Base-by-base conservation (phyloP, 2,329 filamentous ascomycete genomes). In the Penicillium sp. region DNA sequence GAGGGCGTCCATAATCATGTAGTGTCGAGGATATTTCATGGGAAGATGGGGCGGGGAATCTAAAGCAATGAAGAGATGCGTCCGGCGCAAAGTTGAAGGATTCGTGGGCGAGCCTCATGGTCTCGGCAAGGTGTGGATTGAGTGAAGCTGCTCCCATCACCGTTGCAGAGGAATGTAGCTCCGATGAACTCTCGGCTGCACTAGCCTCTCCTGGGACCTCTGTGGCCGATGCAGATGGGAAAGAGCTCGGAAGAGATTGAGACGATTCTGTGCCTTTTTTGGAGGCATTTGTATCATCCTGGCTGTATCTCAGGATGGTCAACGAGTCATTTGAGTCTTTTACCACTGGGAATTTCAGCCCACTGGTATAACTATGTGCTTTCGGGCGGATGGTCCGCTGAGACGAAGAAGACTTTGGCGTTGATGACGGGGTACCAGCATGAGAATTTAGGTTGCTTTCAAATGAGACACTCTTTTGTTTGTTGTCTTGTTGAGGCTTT, bases 301-400 rank as follows among this genome's bases (percentile, higher is more conserved):
- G 90, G 65, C 88, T 91, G 29, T 91, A 76, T 43, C 86, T 84
- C 43, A 85, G 62, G 27, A 81, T 77, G 0, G 87, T 89, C 55
- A 79, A 80, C 5, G 84, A 81, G 62, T 90, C 85, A 62, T 86
- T 81, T 1, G 87, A 83, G 62, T 93, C 85, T 72, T 96, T 95
- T 21, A 93, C 89, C 11, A 92, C 83, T 1, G 88, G 83, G 65
- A 91, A 95, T 27, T 80, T 81, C 24, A 91, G 76, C 21, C 77
- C 80, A 58, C 79, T 66, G 60, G 74, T 70, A 60, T 74, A 59
- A 54, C 70, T 62, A 21, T 54, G 49, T 6, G 67, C 68, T 46
- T 69, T 72, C 43, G 57, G 43, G 51, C 66, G 59, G 47, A 61
- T 43, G 46, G 66, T 65, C 44, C 54, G 57, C 53, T 69, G 67